Evolutionary conservation across 2,329 filamentous ascomycete genomes (phyloP), one percentile per base, ranked within the genome.

Genomic region (Diaporthe batatas): DNA sequence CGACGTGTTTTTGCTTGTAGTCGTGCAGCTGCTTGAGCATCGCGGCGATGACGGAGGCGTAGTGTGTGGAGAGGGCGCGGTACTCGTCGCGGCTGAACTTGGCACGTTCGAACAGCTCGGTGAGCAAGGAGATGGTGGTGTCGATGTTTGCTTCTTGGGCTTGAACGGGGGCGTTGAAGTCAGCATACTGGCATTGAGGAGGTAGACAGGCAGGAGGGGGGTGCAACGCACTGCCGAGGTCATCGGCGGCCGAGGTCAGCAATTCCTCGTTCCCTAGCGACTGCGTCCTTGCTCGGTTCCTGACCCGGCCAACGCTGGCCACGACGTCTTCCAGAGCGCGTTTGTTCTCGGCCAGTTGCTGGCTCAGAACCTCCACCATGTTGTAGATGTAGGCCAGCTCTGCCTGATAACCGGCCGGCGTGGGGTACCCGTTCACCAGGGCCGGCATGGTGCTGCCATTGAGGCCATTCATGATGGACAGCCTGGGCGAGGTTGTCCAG

Each of bases 351-450:
- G 89, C 87, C 39, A 92, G 84, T 78, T 91, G 89, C 44, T 88
- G 86, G 77, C 90, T 91, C 62, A 92, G 84, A 79, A 91, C 89
- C 78, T 92, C 91, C 14, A 92, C 90, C 88, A 92, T 90, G 76
- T 86, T 85, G 79, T 92, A 91, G 78, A 92, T 91, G 81, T 91
- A 90, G 79, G 91, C 91, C 74, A 92, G 86, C 80, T 92, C 91
- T 68, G 90, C 88, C 80, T 92, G 90, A 79, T 92, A 90, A 62
- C 90, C 90, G 23, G 90, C 91, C n/a, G 90, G 90, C 21, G 89
- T 91, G 18, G 90, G 90, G 57, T 87, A 84, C 62, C 86, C 84
- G 18, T 68, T 62, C 72, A 87, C 79, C 79, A 84, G 83, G 42
- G 82, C 82, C 36, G 83, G 81, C 82, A 86, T 83, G 77, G 83